Evolutionary conservation across 106 monocot genomes (phyloP).

Genomic region (Dendrobium catenatum): DNA sequence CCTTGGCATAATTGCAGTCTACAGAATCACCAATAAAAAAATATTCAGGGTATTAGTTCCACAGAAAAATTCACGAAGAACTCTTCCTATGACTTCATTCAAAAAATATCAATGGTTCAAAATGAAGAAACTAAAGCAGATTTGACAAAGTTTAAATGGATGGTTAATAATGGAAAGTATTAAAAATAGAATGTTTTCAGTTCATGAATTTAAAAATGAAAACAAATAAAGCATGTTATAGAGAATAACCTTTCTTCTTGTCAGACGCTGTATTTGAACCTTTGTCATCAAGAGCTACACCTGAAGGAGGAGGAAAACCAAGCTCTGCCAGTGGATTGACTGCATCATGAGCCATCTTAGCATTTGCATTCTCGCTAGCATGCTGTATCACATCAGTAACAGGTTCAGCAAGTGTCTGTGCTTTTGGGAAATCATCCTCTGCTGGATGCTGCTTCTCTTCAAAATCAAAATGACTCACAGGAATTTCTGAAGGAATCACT

Average conservation of each 20-base stretch:
- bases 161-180: background rate
- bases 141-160: background rate
- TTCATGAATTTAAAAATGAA: background rate
- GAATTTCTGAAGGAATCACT: constrained; percentile 5
- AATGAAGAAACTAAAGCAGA: background rate
- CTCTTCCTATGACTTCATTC: background rate
- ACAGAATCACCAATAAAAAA: constrained; percentile 7
- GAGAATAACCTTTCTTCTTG: background rate
- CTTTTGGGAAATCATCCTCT: constrained; percentile 3
- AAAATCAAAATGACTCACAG: background rate
- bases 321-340: background rate
- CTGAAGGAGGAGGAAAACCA: constrained; percentile 2
- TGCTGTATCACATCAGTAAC: background rate
- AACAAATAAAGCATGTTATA: background rate
- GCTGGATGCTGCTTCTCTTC: constrained; percentile 1
- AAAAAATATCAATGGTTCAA: background rate
- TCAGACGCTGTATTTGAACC: background rate
- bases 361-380: background rate
- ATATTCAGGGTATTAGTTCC: background rate
- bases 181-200: background rate
- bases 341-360: background rate
- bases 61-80: background rate
- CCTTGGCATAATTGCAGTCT: constrained; percentile 71
- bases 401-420: background rate
- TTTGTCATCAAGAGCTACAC: background rate